Conservation (phyloP, 345 rosid genomes). For the Citrus reticulata region DNA sequence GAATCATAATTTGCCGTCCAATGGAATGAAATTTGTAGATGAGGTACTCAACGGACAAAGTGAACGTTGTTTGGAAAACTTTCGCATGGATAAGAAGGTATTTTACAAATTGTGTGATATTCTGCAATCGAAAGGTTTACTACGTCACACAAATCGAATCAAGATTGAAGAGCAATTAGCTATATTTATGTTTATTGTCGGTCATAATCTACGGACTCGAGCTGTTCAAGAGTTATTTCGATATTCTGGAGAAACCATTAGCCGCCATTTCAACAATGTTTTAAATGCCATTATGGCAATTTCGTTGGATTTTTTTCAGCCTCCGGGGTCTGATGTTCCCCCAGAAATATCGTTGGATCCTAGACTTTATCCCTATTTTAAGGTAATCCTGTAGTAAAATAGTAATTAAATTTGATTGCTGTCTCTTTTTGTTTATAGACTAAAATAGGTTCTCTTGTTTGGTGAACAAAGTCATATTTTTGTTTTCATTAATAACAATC, state of each 20-base stretch:
- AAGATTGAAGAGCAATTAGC: constrained; percentile 92
- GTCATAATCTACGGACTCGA: constrained; percentile 84
- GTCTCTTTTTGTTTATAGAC: neutral
- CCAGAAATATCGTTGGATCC: constrained; percentile 45
- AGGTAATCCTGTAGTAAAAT: constrained; percentile 36
- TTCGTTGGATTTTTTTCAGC: constrained; percentile 66
- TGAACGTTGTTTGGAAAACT: constrained; percentile 64
- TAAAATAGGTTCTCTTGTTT: neutral
- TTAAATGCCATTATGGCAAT: constrained; percentile 72
- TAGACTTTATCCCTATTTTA: constrained; percentile 64
- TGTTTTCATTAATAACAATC: constrained; percentile 16
- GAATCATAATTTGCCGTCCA: constrained; percentile 32
- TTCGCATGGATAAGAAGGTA: constrained; percentile 87
- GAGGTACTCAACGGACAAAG: constrained; percentile 68
- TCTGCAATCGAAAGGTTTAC: constrained; percentile 63
- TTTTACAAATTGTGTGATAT: constrained; percentile 80
- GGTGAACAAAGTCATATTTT: neutral
- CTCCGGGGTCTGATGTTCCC: constrained; percentile 50
- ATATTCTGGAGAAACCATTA: constrained; percentile 90
- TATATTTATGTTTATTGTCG: constrained; percentile 75
- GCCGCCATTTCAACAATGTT: constrained; percentile 93
- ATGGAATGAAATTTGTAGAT: constrained; percentile 67
- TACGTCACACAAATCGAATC: constrained; percentile 87
- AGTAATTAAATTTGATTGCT: neutral
- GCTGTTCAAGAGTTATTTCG: constrained; percentile 78